These are phyloP conservation scores for Xylaria grammica DNA, from an alignment of 495 filamentous ascomycete genomes.

Conservation along the genomic window DNA sequence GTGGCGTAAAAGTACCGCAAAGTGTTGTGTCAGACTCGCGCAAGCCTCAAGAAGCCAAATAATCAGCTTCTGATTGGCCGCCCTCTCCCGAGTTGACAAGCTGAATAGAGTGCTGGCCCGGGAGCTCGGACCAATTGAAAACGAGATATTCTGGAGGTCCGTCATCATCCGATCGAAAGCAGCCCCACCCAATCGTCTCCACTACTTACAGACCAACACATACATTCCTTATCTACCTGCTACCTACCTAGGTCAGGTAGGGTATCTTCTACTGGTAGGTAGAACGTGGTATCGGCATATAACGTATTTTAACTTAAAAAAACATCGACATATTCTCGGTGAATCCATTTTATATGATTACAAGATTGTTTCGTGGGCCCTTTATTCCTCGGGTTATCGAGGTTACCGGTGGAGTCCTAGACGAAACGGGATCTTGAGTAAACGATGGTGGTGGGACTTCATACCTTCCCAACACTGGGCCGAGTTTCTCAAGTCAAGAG, in stretches of 20 bases:
- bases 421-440: neutral
- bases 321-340: too few relatives aligned
- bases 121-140: slow-evolving; percentile 11
- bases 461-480: slow-evolving; percentile 19
- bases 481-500: slow-evolving; percentile 20
- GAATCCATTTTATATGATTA: too few relatives aligned
- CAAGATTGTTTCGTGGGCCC: neutral
- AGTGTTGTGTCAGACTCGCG: too few relatives aligned
- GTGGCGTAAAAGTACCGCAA: slow-evolving; percentile 7
- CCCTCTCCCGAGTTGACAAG: neutral
- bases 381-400: neutral
- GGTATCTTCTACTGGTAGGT: too few relatives aligned
- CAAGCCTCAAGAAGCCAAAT: slow-evolving; percentile 21
- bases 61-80: slow-evolving; percentile 35
- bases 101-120: neutral
- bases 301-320: too few relatives aligned
- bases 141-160: neutral
- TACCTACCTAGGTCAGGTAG: too few relatives aligned
- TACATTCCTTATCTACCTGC: too few relatives aligned
- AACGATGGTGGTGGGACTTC: slow-evolving; percentile 12
- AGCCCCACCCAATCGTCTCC: neutral
- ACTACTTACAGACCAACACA: too few relatives aligned
- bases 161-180: slow-evolving; percentile 7
- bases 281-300: too few relatives aligned
- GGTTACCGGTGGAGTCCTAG: neutral